Base-by-base conservation (phyloP, 176 grass and related monocot species). In the Aechmea fasciata region DNA sequence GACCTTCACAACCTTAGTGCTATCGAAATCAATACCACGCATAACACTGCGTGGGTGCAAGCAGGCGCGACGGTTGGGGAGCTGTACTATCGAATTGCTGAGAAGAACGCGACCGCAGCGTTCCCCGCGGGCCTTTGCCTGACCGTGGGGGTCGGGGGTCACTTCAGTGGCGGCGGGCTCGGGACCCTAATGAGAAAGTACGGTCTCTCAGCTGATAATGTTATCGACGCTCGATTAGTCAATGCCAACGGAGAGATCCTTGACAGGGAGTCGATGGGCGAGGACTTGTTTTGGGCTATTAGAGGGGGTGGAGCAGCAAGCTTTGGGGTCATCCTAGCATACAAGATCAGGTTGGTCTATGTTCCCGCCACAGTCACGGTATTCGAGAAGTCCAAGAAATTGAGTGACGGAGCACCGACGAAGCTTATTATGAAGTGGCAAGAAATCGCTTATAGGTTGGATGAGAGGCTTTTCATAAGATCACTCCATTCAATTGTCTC, bases 201-300 rank as follows among this genome's bases (percentile, higher is more conserved):
- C 6, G 76, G 82, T 2, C 1, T 65, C 7, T 14, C 82, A 0
- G 51, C 76, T 1, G 76, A 84, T 69, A 84, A 78, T 47, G 20
- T 84, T 7, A 64, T 84, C 2, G 82, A 84, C 53, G 75, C 65
- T 0, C 63, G 12, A 2, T 49, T 84, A 29, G 75, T 79, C 6
- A 57, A 84, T 28, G 64, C 47, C n/a, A 0, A 71, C 11, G 82
- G 82, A 2, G 25, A 49, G 24, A 57, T 79, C 13, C 70, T 83
- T 11, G 50, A 74, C 47, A 63, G 70, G 64, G 48, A 69, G 68
- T 70, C 70, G 23, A 83, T 84, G 82, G 75, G 82, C 15, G 82
- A 79, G 52, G 76, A 75, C 65, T 33, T 57, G 12, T 84, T 84
- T 68, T 84, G 82, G 76, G 82, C 82, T 52, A 65, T 83, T 15